phyloP scores from a whole-genome alignment of 495 filamentous ascomycete genomes.

The Aspergillus ostianus region DNA sequence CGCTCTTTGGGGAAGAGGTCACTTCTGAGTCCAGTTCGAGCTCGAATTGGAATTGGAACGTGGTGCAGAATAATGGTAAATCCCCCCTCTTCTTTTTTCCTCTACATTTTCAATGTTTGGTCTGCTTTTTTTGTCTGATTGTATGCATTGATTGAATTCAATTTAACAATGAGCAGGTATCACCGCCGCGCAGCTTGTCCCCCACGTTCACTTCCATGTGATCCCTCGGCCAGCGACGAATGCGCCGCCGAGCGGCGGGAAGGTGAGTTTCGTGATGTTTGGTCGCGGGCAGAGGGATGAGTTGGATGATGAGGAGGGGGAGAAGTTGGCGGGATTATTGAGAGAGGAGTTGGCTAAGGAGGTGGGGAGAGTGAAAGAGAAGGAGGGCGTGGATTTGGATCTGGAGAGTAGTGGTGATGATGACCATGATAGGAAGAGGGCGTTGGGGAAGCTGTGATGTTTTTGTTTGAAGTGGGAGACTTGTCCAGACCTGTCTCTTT shows the following conservation, averaged over 20 bases:
- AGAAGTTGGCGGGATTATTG: constrained; percentile 57
- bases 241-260: constrained; percentile 29
- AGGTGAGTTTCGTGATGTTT: constrained; percentile 74
- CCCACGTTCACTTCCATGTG: constrained; percentile 90
- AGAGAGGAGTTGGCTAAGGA: constrained; percentile 58
- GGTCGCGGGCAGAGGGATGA: constrained; percentile 78
- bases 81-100: constrained; percentile 8
- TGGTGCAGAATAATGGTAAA: constrained; percentile 91
- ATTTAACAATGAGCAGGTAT: constrained; percentile 46
- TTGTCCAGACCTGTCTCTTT: neutral
- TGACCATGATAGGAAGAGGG: constrained; percentile 13
- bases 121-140: neutral
- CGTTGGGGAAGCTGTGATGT: constrained; percentile 24
- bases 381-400: constrained; percentile 45
- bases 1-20: constrained; percentile 35
- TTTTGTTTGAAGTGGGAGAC: neutral
- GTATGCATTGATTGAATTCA: constrained; percentile 1
- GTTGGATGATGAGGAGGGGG: constrained; percentile 82
- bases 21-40: constrained; percentile 8
- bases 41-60: constrained; percentile 72
- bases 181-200: constrained; percentile 84
- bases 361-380: constrained; percentile 44
- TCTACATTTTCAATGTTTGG: constrained; percentile 6
- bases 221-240: constrained; percentile 63
- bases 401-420: constrained; percentile 13